Conservation (phyloP, 192 early-diverging fungal species). For the Backusella circina region DNA sequence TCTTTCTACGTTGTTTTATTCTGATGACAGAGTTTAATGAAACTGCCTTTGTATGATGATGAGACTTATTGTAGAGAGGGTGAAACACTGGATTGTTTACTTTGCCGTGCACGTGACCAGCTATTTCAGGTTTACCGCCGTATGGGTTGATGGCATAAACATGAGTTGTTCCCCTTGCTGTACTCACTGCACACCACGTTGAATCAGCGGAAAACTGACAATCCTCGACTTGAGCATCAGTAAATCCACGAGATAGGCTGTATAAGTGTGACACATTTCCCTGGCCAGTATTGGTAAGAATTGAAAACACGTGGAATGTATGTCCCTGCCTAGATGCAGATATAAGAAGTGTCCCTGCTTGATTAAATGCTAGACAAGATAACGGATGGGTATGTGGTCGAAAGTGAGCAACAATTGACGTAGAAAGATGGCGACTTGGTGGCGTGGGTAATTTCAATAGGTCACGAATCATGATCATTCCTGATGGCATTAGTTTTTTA, state of each 20-base stretch:
- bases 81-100: constrained; percentile 32
- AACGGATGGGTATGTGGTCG: constrained; percentile 68
- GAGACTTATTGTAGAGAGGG: constrained; percentile 6
- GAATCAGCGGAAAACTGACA: constrained; percentile 66
- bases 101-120: constrained; percentile 46
- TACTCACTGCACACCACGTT: constrained; percentile 73
- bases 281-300: constrained; percentile 32
- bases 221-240: constrained; percentile 68
- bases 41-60: not conserved
- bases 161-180: constrained; percentile 72
- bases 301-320: constrained; percentile 68
- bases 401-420: constrained; percentile 61
- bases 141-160: constrained; percentile 67
- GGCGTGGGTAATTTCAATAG: constrained; percentile 16
- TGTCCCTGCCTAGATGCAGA: constrained; percentile 71
- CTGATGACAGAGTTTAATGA: constrained; percentile 26
- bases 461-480: constrained; percentile 49
- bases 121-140: constrained; percentile 54
- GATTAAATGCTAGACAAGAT: constrained; percentile 57
- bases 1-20: constrained; percentile 38
- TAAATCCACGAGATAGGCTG: constrained; percentile 74
- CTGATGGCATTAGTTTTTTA: constrained; percentile 16
- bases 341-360: constrained; percentile 61
- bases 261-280: constrained; percentile 54
- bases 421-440: constrained; percentile 20